These are phyloP conservation scores for Pseudovirgaria hyperparasitica DNA, from an alignment of 2,329 filamentous ascomycete genomes.

Conservation along the genomic window DNA sequence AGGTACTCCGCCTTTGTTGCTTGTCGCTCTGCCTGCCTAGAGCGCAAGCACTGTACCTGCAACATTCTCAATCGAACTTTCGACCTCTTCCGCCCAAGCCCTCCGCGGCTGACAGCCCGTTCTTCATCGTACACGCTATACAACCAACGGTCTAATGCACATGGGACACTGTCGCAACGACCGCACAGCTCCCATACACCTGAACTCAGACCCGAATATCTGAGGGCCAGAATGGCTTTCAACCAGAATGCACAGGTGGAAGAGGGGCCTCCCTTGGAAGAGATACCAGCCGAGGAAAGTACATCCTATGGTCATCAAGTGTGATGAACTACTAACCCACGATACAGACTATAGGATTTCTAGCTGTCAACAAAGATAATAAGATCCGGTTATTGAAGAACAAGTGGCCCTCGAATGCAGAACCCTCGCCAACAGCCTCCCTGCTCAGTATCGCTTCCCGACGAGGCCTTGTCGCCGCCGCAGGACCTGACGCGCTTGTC, in stretches of 20 bases:
- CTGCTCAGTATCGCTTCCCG: slow-evolving; percentile 72
- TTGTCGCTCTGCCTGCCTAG: slow-evolving; percentile 10
- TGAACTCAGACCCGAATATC: slow-evolving; percentile 14
- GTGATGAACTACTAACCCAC: slow-evolving; percentile 4
- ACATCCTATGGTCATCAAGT: slow-evolving; percentile 2
- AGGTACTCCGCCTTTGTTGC: too few species aligned
- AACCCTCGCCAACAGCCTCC: slow-evolving; percentile 66
- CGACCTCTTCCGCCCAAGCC: slow-evolving; percentile 14
- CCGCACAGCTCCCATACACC: too few species aligned
- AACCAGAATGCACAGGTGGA: slow-evolving; percentile 29
- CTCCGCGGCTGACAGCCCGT: slow-evolving; percentile 11
- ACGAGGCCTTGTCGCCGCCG: slow-evolving; percentile 74
- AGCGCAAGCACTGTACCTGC: slow-evolving; percentile 9
- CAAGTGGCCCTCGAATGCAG: slow-evolving; percentile 56
- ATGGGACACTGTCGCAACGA: slow-evolving; percentile 14
- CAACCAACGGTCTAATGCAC: slow-evolving; percentile 9
- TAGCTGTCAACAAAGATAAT: slow-evolving; percentile 63
- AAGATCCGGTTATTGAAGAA: slow-evolving; percentile 69
- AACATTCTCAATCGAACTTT: slow-evolving; percentile 13
- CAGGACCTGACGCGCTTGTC: slow-evolving; percentile 66
- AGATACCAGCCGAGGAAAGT: slow-evolving; percentile 69
- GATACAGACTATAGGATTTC: slow-evolving; percentile 60
- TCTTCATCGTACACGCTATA: slow-evolving; percentile 13
- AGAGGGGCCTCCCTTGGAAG: slow-evolving; percentile 54
- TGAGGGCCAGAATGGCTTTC: slow-evolving; percentile 46